A percentile compares a stretch with the other conserved stretches of the same genome.
These are phyloP conservation scores for Malania oleifera DNA, from an alignment of 164 flowering plant species.

Conservation along the genomic window DNA sequence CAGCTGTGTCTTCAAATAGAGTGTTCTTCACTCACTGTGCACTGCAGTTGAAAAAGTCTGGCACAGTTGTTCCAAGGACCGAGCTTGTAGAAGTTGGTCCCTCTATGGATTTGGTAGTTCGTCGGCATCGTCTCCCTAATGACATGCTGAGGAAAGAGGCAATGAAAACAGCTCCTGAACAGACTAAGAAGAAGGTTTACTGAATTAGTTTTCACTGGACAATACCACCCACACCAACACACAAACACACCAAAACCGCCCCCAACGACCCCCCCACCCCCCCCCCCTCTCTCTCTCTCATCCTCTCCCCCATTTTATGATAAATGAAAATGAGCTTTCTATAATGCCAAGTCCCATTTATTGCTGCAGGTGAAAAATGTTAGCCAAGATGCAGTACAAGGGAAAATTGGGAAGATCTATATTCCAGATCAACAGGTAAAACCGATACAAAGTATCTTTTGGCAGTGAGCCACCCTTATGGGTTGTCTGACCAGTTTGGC, in stretches of 20 bases:
- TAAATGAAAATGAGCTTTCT: neutral
- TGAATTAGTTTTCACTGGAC: constrained; percentile 1
- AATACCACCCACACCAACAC: no score
- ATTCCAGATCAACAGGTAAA: constrained; percentile 87
- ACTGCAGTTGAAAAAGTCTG: constrained; percentile 76
- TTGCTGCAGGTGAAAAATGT: constrained; percentile 74
- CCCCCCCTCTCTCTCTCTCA: neutral
- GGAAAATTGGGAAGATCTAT: constrained; percentile 74
- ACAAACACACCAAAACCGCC: no score
- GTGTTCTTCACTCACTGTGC: constrained; percentile 85
- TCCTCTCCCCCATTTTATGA: neutral
- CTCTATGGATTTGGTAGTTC: constrained; percentile 83
- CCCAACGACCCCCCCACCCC: no score
- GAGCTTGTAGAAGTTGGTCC: constrained; percentile 95
- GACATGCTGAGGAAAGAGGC: constrained; percentile 70
- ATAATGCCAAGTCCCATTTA: constrained; percentile 1
- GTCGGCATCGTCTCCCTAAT: constrained; percentile 88
- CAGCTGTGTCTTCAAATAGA: constrained; percentile 61
- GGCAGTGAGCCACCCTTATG: neutral
- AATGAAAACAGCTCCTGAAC: constrained; percentile 56
- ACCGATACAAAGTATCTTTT: neutral
- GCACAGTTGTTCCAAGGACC: constrained; percentile 75
- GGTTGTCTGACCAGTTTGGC: neutral
- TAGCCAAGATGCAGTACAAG: constrained; percentile 47
- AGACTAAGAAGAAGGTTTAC: constrained; percentile 72